Evolutionary conservation across 148 eudicot genomes (phyloP), one percentile per base, ranked within the genome.

Genomic region (Amaranthus cruentus): DNA sequence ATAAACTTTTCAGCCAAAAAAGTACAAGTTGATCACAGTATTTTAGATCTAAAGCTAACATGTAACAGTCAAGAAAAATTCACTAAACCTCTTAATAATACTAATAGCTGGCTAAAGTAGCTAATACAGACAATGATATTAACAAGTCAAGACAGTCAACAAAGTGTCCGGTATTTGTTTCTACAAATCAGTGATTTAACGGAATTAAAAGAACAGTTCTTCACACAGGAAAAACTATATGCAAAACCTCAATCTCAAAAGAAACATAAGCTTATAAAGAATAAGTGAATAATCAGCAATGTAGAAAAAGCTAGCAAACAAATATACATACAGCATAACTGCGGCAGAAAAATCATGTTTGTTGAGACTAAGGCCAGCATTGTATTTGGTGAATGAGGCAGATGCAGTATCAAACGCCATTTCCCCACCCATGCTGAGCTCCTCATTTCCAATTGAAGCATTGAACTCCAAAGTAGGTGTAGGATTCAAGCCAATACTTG

Each of bases 401-500:
- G 97, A 83, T 50, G 95, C 87, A 80, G 97, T 84, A 81, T 93
- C 91, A 87, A 93, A 91, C 52, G 88, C 97, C 73, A 85, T 82
- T 84, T 91, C 97, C 47, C 97, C 95, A 77, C 98, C 98, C 80
- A 91, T 75, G 77, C 86, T 76, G 50, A 87, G 66, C 70, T 89
- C 91, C 59, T 83, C 79, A 84, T 71, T 82, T 52, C 98, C 98
- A 74, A 94, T 71, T 69, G 94, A 83, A 55, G 91, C 91, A 74
- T 95, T 82, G 71, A 84, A 69, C 72, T 91, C 95, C 74, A 94
- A 69, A 62, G 85, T 79, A 69, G 98, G 98, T 46, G 87, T 66
- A 18, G 98, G 98, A 78, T 87, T 87, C 83, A 94, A 79, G 64
- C 96, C 91, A 70, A 91, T 84, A 80, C 97, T 85, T 55, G 91